These are phyloP conservation scores for Orbilia quercus DNA, from an alignment of 2,329 filamentous ascomycete species.

Conservation along the genomic window DNA sequence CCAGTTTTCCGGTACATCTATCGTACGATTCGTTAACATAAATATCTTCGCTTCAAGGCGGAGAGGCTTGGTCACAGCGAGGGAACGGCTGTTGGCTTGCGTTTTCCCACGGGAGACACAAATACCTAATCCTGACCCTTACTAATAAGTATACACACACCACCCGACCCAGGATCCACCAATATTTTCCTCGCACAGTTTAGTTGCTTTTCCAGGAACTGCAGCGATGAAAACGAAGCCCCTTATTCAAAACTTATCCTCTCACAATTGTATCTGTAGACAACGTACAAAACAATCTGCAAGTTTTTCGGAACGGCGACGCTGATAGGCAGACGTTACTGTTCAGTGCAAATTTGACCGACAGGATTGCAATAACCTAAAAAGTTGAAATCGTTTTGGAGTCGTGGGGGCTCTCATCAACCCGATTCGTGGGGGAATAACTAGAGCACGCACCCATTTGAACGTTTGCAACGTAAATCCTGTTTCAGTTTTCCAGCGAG, in stretches of 20 bases:
- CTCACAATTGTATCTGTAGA: background rate
- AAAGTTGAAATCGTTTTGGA: background rate
- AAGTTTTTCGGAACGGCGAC: background rate
- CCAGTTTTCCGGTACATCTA: no score
- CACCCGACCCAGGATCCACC: no score
- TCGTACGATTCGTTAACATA: background rate
- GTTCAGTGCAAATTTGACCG: background rate
- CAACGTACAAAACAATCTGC: background rate
- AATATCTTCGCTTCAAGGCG: constrained; percentile 21
- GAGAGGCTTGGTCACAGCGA: constrained; percentile 14
- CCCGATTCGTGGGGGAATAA: background rate
- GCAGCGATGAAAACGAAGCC: no score
- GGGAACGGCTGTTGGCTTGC: constrained; percentile 2
- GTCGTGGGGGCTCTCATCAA: background rate
- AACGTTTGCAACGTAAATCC: no score
- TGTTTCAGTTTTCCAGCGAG: no score
- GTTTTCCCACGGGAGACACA: constrained; percentile 16
- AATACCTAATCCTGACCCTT: no score
- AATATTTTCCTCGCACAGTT: no score
- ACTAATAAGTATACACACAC: no score
- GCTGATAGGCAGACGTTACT: background rate
- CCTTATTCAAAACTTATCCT: background rate
- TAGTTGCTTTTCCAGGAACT: no score
- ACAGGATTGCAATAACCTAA: background rate
- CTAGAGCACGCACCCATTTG: no score